phyloP scores from a whole-genome alignment of 768 basidiomycete species.

The Trametes sanguinea region DNA sequence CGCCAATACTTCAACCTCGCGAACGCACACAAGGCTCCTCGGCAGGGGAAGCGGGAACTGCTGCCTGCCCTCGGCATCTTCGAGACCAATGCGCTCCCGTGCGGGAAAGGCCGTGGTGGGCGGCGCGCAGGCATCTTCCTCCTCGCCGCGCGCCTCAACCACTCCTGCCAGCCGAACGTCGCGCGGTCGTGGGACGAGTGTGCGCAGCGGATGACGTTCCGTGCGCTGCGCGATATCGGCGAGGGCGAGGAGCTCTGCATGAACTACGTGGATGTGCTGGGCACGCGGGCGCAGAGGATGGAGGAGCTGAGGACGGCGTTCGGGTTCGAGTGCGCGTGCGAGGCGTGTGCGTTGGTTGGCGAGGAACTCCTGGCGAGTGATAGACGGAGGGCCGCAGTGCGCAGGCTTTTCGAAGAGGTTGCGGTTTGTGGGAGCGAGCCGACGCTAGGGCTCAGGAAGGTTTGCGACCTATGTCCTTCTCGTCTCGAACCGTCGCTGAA shows the following conservation, averaged over 20 bases:
- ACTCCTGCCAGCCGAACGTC: slow-evolving; percentile 35
- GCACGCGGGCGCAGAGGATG: slow-evolving; percentile 21
- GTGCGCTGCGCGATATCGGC: slow-evolving; percentile 29
- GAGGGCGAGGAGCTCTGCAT: slow-evolving; percentile 36
- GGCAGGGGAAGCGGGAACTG: slow-evolving; percentile 13
- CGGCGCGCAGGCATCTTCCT: slow-evolving; percentile 31
- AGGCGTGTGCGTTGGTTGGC: slow-evolving; percentile 25
- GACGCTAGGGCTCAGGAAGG: slow-evolving; percentile 31
- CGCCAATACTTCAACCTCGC: slow-evolving; percentile 30
- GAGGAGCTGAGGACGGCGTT: slow-evolving; percentile 23
- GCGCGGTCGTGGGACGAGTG: slow-evolving; percentile 30
- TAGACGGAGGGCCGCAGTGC: slow-evolving; percentile 22
- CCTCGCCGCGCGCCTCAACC: slow-evolving; percentile 33
- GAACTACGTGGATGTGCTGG: slow-evolving; percentile 28
- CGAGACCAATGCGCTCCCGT: slow-evolving; percentile 34
- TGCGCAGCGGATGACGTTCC: slow-evolving; percentile 28
- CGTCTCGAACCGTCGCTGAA: background rate
- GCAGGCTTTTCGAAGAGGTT: slow-evolving; percentile 29
- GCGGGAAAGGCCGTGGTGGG: slow-evolving; percentile 12
- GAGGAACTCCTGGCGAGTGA: slow-evolving; percentile 28
- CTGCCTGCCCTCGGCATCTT: slow-evolving; percentile 33
- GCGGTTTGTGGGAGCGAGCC: slow-evolving; percentile 27
- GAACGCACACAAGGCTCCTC: slow-evolving; percentile 25
- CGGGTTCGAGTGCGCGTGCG: slow-evolving; percentile 30
- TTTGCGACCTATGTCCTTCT: background rate